Evolutionary conservation across 2,329 filamentous ascomycete genomes (phyloP), one percentile per base, ranked within the genome.

Genomic region (Emmonsiellopsis sp.): DNA sequence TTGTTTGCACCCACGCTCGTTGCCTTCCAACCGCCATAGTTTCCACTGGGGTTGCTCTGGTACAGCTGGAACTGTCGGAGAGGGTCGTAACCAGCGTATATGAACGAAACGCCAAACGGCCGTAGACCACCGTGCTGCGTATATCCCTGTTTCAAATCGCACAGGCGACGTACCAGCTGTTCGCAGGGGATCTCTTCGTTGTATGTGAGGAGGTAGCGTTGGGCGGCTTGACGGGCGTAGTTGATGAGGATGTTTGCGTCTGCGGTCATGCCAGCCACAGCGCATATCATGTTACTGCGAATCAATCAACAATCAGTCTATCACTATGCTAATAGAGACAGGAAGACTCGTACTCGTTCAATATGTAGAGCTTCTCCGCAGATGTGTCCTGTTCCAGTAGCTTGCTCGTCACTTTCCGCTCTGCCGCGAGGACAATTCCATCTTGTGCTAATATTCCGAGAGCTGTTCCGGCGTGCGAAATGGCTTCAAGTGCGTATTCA

Each of bases 181-280:
- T 98, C 93, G 78, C 93, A 98, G 55, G 93, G 93, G 60, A 98
- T 98, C 70, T 98, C 93, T 86, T 96, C 91, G 79, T 97, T 95
- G 81, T 98, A 98, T 65, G 92, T 98, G 62, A 95, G 84, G 71
- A 98, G 92, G 76, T 98, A 97, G 68, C 87, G 84, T 77, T 98
- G 93, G 64, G 93, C 93, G 65, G 88, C 87, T 82, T 95, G 89
- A 64, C 93, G 90, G 70, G 93, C 94, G 75, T 94, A 96, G 80
- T 98, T 98, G 84, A 98, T 98, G 71, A 98, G 89, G 73, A 98
- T 98, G 79, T 98, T 98, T 72, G 93, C 93, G 70, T 98, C 93
- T 67, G 93, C 93, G 45, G 91, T 98, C 92, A 98, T 97, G 69
- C 93, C 93, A 65, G 93, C 93, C 56, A 98, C 93, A 57, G 93